Evolutionary conservation across 441 rosid species (phyloP).

Genomic region (Eutrema salsugineum): DNA sequence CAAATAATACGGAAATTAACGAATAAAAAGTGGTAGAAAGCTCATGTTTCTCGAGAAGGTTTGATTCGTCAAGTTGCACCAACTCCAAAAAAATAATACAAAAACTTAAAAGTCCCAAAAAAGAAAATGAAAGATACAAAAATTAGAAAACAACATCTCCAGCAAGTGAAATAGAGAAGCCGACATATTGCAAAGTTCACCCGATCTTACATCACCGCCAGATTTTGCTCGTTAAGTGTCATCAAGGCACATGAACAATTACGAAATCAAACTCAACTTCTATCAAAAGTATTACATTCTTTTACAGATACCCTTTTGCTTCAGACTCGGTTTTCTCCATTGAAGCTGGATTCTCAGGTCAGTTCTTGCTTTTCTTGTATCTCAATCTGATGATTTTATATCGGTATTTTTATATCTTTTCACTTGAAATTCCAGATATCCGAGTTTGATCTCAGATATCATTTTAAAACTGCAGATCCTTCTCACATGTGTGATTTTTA

Average conservation of each 20-base stretch:
- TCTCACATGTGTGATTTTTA: neutral
- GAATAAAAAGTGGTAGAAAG: constrained; percentile 13
- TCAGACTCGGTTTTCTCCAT: constrained; percentile 11
- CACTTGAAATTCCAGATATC: neutral
- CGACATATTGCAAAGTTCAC: constrained; percentile 27
- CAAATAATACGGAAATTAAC: neutral
- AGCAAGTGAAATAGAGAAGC: constrained; percentile 19
- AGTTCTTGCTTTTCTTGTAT: constrained; percentile 10
- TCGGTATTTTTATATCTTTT: neutral
- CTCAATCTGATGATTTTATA: neutral
- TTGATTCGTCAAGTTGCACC: constrained; percentile 20
- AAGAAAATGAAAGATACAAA: neutral
- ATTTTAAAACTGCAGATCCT: neutral
- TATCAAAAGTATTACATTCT: too few species aligned
- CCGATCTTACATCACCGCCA: constrained; percentile 13
- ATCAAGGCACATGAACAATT: neutral
- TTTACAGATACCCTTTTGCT: neutral
- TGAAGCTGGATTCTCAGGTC: constrained; percentile 30
- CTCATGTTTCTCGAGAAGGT: constrained; percentile 26
- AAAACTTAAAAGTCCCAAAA: too few species aligned
- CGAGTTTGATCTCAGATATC: neutral
- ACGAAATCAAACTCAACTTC: neutral
- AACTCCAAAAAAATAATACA: neutral
- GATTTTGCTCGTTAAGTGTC: constrained; percentile 9
- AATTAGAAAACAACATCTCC: neutral